A percentile compares a stretch with the other conserved stretches of the same genome.
phyloP scores from a whole-genome alignment of 225 moss, liverwort and hornwort genomes.

The Pseudoscleropodium purum region DNA sequence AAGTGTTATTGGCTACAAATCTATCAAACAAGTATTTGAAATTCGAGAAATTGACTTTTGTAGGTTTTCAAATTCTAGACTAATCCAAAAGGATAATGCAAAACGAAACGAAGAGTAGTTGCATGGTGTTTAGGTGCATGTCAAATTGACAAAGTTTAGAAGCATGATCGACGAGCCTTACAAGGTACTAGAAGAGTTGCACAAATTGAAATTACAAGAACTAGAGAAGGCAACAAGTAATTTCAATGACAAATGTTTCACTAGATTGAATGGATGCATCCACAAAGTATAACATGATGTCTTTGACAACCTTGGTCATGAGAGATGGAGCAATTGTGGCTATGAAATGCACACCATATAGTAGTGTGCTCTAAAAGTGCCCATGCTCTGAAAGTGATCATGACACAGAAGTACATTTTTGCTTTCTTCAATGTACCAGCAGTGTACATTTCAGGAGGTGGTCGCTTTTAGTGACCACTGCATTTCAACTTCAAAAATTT shows the following conservation, averaged over 20 bases:
- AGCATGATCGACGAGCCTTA: not conserved
- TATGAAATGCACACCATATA: slow-evolving; percentile 14
- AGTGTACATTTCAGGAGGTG: too few relatives aligned
- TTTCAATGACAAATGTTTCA: slow-evolving; percentile 10
- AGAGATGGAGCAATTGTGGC: slow-evolving; percentile 27
- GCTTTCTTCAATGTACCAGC: too few relatives aligned
- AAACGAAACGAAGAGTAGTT: not conserved
- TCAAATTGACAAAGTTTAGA: not conserved
- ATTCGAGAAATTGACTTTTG: not conserved
- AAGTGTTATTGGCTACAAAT: not conserved
- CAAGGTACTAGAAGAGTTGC: slow-evolving; percentile 12
- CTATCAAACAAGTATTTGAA: not conserved
- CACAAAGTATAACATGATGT: not conserved
- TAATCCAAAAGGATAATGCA: not conserved
- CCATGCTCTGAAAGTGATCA: too few relatives aligned
- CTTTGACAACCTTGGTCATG: not conserved
- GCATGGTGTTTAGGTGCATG: not conserved
- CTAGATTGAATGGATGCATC: not conserved
- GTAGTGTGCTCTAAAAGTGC: too few relatives aligned
- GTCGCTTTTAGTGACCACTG: too few relatives aligned
- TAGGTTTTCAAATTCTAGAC: not conserved
- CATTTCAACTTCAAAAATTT: too few relatives aligned
- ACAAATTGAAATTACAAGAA: slow-evolving; percentile 21
- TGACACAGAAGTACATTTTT: too few relatives aligned
- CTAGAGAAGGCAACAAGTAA: slow-evolving; percentile 22